A percentile compares a stretch with the other conserved stretches of the same genome.
These are phyloP conservation scores for Podaxis sp. DNA, from an alignment of 768 basidiomycete species.

Conservation along the genomic window DNA sequence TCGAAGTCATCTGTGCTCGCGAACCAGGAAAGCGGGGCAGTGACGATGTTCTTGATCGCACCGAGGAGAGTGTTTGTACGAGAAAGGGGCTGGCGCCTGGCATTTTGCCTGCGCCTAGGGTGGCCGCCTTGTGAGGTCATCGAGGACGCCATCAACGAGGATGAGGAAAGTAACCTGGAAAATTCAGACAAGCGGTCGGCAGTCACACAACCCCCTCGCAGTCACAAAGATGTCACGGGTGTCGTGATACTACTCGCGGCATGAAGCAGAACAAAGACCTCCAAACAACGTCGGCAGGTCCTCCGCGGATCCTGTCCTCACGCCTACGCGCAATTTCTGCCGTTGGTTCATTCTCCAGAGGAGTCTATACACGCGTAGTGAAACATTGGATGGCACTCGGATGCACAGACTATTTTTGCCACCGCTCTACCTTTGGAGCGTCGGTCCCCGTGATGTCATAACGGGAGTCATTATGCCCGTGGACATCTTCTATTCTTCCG, in stretches of 20 bases:
- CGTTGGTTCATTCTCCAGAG: no score
- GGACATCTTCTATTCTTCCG: neutral
- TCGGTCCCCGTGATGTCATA: conserved; percentile 5
- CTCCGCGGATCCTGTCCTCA: no score
- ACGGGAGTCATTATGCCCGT: neutral
- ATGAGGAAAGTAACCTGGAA: conserved; percentile 28
- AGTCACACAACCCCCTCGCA: neutral
- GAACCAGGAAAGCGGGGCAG: conserved; percentile 63
- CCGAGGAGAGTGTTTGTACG: conserved; percentile 63
- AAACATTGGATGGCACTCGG: neutral
- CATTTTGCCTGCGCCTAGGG: conserved; percentile 25
- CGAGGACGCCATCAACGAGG: conserved; percentile 38
- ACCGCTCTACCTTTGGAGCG: neutral
- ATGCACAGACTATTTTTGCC: neutral
- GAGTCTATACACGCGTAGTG: neutral
- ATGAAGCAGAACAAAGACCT: neutral
- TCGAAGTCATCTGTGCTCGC: conserved; percentile 49
- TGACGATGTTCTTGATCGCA: conserved; percentile 64
- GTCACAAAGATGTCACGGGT: conserved; percentile 2
- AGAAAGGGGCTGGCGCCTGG: conserved; percentile 36
- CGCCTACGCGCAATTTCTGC: no score
- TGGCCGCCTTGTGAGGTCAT: conserved; percentile 30
- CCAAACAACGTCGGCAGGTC: neutral
- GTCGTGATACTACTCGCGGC: neutral
- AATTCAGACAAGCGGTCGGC: conserved; percentile 4